Conservation (phyloP, 768 basidiomycete genomes). For the Tylopilus sp. region DNA sequence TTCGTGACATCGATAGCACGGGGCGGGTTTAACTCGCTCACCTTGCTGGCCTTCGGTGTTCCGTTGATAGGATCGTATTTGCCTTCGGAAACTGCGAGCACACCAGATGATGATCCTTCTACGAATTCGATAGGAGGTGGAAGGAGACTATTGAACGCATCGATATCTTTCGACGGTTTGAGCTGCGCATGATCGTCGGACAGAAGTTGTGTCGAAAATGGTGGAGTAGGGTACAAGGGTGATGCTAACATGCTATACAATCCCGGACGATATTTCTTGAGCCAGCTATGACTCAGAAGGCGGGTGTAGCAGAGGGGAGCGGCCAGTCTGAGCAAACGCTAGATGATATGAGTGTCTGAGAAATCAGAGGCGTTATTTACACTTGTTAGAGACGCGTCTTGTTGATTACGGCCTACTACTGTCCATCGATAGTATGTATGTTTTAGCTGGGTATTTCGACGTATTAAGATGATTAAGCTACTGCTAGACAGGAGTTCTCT, state of each 20-base stretch:
- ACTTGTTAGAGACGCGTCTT: slow-evolving; percentile 20
- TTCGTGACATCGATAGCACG: slow-evolving; percentile 1
- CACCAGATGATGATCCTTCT: slow-evolving; percentile 79
- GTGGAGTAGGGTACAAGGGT: slow-evolving; percentile 52
- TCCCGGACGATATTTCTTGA: slow-evolving; percentile 3
- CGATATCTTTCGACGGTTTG: slow-evolving; percentile 66
- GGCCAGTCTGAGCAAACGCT: slow-evolving; percentile 16
- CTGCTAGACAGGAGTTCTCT: not conserved
- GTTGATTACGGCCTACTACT: not conserved
- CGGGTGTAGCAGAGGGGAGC: slow-evolving; percentile 10
- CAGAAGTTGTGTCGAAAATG: slow-evolving; percentile 48
- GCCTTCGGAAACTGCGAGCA: slow-evolving; percentile 65
- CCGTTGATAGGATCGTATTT: slow-evolving; percentile 83
- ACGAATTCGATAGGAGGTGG: slow-evolving; percentile 81
- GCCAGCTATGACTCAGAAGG: slow-evolving; percentile 2
- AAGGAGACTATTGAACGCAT: slow-evolving; percentile 73
- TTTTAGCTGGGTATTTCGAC: not conserved
- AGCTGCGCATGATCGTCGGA: slow-evolving; percentile 54
- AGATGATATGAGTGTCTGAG: slow-evolving; percentile 1
- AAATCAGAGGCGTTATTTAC: slow-evolving; percentile 26
- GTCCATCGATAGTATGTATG: too few relatives aligned
- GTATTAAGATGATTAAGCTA: slow-evolving; percentile 2
- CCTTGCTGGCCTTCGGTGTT: slow-evolving; percentile 53
- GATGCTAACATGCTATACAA: slow-evolving; percentile 60
- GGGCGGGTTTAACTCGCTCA: slow-evolving; percentile 27